These are phyloP conservation scores for Corymbia citriodora DNA, from an alignment of 441 rosid species.

Conservation along the genomic window DNA sequence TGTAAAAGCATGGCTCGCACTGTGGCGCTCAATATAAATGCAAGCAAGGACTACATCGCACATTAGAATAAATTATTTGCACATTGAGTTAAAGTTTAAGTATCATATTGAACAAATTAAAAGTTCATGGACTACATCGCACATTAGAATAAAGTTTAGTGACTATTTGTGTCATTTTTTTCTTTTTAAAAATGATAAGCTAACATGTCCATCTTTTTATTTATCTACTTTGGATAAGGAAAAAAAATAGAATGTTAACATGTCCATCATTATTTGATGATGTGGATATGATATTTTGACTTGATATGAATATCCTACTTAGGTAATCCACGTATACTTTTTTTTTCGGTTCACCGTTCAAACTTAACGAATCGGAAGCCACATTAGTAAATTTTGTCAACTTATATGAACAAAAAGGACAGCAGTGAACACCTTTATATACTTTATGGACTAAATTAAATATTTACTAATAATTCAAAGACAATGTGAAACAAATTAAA, in stretches of 20 bases:
- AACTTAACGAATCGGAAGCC: background rate
- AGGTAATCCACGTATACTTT: background rate
- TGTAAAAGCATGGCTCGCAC: background rate
- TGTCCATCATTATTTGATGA: background rate
- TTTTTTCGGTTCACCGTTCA: background rate
- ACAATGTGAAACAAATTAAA: too few species aligned
- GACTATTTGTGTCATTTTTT: too few species aligned
- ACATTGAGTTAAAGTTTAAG: too few species aligned
- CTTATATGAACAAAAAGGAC: background rate
- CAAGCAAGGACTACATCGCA: background rate
- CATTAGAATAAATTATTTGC: too few species aligned
- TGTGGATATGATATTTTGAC: background rate
- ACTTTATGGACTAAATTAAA: background rate
- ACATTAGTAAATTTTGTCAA: background rate
- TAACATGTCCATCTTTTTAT: background rate
- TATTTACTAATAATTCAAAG: background rate
- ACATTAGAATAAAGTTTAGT: too few species aligned
- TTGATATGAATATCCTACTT: background rate
- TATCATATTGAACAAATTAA: too few species aligned
- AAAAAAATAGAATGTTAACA: background rate
- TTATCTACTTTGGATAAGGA: background rate
- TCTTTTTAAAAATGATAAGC: background rate
- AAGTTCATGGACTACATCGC: too few species aligned
- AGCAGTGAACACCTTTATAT: background rate
- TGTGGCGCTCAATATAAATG: background rate